A percentile compares a stretch with the other conserved stretches of the same genome.
These are phyloP conservation scores for Pseudocercospora ulei DNA, from an alignment of 2,329 filamentous ascomycete genomes.

Conservation along the genomic window DNA sequence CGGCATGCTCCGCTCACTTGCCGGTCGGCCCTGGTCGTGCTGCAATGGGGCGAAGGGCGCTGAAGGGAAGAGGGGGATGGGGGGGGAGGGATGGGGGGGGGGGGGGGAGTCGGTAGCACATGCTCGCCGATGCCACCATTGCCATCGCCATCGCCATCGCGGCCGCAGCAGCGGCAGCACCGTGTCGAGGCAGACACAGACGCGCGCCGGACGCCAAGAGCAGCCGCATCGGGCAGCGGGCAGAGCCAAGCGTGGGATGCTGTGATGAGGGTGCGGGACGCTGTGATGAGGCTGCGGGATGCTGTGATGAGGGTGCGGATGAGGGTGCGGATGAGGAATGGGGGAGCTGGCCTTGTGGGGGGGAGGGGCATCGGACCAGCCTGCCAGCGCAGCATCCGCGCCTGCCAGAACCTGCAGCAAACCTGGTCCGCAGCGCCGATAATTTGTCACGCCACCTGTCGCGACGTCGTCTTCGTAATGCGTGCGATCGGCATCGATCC, in stretches of 20 bases:
- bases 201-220: conserved; percentile 2
- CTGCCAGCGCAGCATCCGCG: conserved; percentile 14
- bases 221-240: conserved; percentile 2
- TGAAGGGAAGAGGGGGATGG: too few relatives aligned
- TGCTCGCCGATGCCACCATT: background rate
- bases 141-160: too few relatives aligned
- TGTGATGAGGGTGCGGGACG: conserved; percentile 12
- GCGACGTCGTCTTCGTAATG: too few relatives aligned
- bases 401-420: conserved; percentile 2
- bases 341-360: too few relatives aligned
- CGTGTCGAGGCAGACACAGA: background rate
- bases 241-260: conserved; percentile 6
- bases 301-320: too few relatives aligned
- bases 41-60: conserved; percentile 4
- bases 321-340: too few relatives aligned
- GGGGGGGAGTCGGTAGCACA: background rate
- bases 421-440: conserved; percentile 11
- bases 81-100: too few relatives aligned
- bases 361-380: conserved; percentile 7
- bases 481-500: conserved; percentile 19
- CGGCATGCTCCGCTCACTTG: conserved; percentile 4
- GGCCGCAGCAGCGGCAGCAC: too few relatives aligned
- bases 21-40: conserved; percentile 3
- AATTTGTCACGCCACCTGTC: conserved; percentile 12
- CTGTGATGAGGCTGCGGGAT: too few relatives aligned